Evolutionary conservation across 192 early-diverging fungal genomes (phyloP), one percentile per base, ranked within the genome.

Genomic region (Cladochytrium replicatum): DNA sequence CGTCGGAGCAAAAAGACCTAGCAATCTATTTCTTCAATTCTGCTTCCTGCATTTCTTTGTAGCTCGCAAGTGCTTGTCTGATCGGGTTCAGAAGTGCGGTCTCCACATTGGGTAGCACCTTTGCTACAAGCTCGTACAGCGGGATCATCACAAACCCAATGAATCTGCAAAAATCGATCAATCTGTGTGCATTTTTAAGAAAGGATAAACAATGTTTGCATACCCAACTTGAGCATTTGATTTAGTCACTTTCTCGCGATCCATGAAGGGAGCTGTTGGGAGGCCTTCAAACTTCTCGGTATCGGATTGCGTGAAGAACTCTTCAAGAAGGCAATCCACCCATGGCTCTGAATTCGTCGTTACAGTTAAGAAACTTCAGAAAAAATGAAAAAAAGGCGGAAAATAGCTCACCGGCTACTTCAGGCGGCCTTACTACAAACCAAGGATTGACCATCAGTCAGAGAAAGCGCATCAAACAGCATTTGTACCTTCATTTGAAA

Each of bases 401-500:
- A n/a, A n/a, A n/a, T n/a, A n/a, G n/a, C n/a, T n/a, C 17, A 44
- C 43, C 43, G 13, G 55, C 55, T 17, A 57, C 55, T 25, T 26
- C 32, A 5, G 55, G 29, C 9, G 55, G 55, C 22, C 55, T 39
- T 7, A 41, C 55, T 58, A 27, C 13, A 44, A 37, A 44, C 13
- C 13, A 17, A 37, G 17, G 13, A 17, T 37, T 17, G 13, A 13
- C 34, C 13, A 37, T 37, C 17, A 37, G 17, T 13, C n/a, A n/a
- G n/a, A n/a, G n/a, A n/a, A 37, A 37, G 17, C 17, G 17, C 13
- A 13, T 37, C 17, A 37, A 37, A 37, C 13, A n/a, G n/a, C n/a
- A n/a, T n/a, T n/a, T n/a, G n/a, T n/a, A n/a, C n/a, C 75, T 58
- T 78, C 75, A 54, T 78, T 78, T 30, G 58, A 63, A 37, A 78